phyloP scores from a whole-genome alignment of 352 stramenopile species.

The Phytophthora meadii region DNA sequence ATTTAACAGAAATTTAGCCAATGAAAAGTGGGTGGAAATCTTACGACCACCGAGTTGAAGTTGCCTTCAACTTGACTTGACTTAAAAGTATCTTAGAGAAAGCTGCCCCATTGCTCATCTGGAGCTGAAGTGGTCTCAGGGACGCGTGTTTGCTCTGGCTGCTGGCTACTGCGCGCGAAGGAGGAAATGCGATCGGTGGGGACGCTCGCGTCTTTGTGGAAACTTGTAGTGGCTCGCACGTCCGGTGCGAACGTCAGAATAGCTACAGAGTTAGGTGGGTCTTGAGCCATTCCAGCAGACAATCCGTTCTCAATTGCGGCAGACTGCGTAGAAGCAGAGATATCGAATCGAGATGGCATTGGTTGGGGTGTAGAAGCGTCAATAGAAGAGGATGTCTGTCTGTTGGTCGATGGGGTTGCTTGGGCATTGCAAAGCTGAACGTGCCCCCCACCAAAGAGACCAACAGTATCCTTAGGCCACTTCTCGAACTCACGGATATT shows the following conservation, averaged over 20 bases:
- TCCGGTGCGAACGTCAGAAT: constrained; percentile 15
- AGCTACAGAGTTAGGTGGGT: not conserved
- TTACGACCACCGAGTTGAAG: constrained; percentile 32
- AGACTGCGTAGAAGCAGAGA: constrained; percentile 2
- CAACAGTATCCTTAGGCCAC: constrained; percentile 40
- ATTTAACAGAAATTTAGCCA: constrained; percentile 24
- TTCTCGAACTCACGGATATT: constrained; percentile 57
- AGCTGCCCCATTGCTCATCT: constrained; percentile 25
- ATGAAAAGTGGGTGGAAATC: constrained; percentile 12
- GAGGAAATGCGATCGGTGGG: constrained; percentile 18
- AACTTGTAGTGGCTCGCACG: constrained; percentile 26
- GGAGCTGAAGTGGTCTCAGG: constrained; percentile 20
- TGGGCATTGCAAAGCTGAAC: constrained; percentile 26
- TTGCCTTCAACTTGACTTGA: constrained; percentile 24
- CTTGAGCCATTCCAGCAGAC: not conserved
- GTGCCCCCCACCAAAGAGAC: constrained; percentile 46
- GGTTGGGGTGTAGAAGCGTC: not conserved
- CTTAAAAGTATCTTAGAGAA: constrained; percentile 19
- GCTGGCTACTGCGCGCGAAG: constrained; percentile 16
- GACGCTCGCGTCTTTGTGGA: constrained; percentile 27
- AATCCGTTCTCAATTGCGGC: constrained; percentile 5
- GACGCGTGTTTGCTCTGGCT: constrained; percentile 24
- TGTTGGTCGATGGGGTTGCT: not conserved
- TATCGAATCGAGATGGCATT: not conserved
- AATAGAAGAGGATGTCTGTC: not conserved